Evolutionary conservation across 495 filamentous ascomycete genomes (phyloP).

Genomic region (Elasticomyces elasticus): DNA sequence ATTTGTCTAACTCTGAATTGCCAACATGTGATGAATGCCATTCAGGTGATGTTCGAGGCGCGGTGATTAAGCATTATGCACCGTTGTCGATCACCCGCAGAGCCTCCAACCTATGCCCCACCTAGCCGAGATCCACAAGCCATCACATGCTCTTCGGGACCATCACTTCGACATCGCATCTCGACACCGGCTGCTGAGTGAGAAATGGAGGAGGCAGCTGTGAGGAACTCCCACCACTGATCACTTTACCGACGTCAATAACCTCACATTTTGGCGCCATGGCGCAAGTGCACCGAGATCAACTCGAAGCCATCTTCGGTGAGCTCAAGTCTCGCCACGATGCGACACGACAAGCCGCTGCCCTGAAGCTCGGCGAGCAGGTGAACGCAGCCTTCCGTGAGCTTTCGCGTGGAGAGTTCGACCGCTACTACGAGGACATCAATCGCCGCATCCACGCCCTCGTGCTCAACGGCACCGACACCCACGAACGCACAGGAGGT

Average conservation of each 20-base stretch:
- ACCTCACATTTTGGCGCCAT: not conserved
- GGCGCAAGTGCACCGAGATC: slow-evolving; percentile 16
- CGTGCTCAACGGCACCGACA: slow-evolving; percentile 68
- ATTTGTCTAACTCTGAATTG: no score
- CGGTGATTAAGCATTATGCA: not conserved
- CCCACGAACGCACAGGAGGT: slow-evolving; percentile 78
- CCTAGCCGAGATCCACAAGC: not conserved
- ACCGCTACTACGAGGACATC: slow-evolving; percentile 66
- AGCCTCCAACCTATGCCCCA: not conserved
- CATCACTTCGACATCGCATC: no score
- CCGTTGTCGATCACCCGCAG: not conserved
- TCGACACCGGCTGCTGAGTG: not conserved
- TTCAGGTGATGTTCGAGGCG: not conserved
- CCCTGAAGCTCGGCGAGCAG: slow-evolving; percentile 18
- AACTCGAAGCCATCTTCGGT: slow-evolving; percentile 19
- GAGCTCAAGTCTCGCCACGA: slow-evolving; percentile 19
- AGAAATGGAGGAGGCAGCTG: slow-evolving; percentile 8
- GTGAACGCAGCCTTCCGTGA: slow-evolving; percentile 37
- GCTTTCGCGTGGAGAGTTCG: slow-evolving; percentile 64
- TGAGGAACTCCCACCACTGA: not conserved
- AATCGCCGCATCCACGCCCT: slow-evolving; percentile 65
- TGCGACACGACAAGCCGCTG: slow-evolving; percentile 12
- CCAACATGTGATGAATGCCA: no score
- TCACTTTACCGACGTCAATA: not conserved
- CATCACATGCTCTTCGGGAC: no score